Conservation (phyloP, 129 eudicot species). For the Ambrosia trifida region DNA sequence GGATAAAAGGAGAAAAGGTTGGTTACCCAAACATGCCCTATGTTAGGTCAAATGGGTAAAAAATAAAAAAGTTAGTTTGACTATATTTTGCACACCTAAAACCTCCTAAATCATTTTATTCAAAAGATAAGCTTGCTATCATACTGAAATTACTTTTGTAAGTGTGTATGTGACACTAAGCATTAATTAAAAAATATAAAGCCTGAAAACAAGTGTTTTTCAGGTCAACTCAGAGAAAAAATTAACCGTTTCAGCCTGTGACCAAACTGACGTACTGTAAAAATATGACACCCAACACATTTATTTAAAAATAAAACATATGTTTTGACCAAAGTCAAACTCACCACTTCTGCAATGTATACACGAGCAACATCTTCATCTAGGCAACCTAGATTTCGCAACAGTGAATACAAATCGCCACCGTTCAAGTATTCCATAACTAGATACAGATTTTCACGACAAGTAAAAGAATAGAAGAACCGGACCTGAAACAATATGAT, state of each 20-base stretch:
- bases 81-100: not conserved
- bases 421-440: conserved; percentile 99
- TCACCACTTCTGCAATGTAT: conserved; percentile 97
- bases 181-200: not conserved
- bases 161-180: conserved; percentile 3
- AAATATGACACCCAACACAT: too few relatives aligned
- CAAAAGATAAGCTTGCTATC: not conserved
- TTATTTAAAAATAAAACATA: not conserved
- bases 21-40: too few relatives aligned
- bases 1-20: too few relatives aligned
- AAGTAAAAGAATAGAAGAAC: conserved; percentile 94
- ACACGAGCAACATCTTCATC: conserved; percentile 98
- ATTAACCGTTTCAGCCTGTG: not conserved
- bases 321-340: conserved; percentile 27
- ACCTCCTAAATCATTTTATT: not conserved
- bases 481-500: conserved; percentile 62
- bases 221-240: not conserved
- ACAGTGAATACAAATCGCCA: conserved; percentile 86
- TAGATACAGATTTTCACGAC: conserved; percentile 95
- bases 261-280: not conserved
- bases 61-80: not conserved
- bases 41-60: not conserved
- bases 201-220: not conserved
- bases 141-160: not conserved
- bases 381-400: conserved; percentile 95